Evolutionary conservation across 768 basidiomycete genomes (phyloP).

Genomic region (Serendipita indica): DNA sequence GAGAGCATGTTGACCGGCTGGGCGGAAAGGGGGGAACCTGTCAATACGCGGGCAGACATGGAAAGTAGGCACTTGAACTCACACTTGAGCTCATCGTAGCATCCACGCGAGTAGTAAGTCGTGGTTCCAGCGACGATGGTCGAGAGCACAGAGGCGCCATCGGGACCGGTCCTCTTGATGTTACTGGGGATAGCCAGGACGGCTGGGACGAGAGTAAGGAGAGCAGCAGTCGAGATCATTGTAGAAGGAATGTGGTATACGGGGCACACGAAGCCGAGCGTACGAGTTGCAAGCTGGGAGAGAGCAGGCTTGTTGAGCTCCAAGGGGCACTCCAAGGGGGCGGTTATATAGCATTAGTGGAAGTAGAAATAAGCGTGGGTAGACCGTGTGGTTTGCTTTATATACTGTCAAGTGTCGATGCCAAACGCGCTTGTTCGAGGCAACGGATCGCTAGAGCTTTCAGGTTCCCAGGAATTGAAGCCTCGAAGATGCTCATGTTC

Average conservation of each 20-base stretch:
- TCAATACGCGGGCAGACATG: neutral
- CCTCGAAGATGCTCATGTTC: too few relatives aligned
- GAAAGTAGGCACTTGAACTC: neutral
- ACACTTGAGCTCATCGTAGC: constrained; percentile 8
- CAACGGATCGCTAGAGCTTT: too few relatives aligned
- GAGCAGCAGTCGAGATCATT: neutral
- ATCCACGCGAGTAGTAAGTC: neutral
- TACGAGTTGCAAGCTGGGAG: too few relatives aligned
- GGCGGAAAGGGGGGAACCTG: neutral
- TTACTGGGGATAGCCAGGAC: neutral
- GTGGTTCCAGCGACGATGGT: neutral
- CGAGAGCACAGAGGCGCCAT: neutral
- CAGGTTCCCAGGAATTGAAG: too few relatives aligned
- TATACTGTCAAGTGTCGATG: too few relatives aligned
- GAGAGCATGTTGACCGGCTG: neutral
- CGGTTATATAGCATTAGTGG: too few relatives aligned
- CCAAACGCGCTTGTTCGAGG: too few relatives aligned
- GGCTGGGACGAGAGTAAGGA: neutral
- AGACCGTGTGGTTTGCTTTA: too few relatives aligned
- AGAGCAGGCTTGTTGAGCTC: too few relatives aligned
- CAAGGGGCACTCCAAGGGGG: too few relatives aligned
- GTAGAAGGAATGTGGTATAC: neutral
- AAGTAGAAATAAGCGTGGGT: too few relatives aligned
- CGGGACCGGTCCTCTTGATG: neutral
- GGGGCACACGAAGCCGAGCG: too few relatives aligned